Conservation (phyloP, 768 basidiomycete genomes). For the Boletus eberwhitei region DNA sequence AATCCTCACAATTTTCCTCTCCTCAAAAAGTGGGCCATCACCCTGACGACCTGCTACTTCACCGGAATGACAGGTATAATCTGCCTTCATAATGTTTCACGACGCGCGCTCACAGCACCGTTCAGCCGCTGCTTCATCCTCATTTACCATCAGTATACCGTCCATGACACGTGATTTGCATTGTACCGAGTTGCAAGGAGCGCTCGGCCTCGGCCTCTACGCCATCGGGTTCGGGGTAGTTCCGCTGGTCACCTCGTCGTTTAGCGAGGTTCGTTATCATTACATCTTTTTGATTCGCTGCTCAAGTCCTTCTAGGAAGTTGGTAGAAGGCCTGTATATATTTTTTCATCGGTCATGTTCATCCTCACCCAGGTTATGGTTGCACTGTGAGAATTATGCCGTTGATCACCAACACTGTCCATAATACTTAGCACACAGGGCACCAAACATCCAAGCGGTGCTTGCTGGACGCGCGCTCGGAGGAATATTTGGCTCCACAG, state of each 20-base stretch:
- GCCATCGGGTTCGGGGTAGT: slow-evolving; percentile 57
- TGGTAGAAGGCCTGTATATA: slow-evolving; percentile 59
- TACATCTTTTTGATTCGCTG: background rate
- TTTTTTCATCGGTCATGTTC: slow-evolving; percentile 49
- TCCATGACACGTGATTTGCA: slow-evolving; percentile 50
- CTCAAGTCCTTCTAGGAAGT: slow-evolving; percentile 44
- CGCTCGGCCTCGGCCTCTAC: slow-evolving; percentile 49
- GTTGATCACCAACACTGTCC: background rate
- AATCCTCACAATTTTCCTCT: slow-evolving; percentile 38
- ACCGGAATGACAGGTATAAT: slow-evolving; percentile 19
- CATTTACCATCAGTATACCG: slow-evolving; percentile 51
- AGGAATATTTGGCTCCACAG: slow-evolving; percentile 62
- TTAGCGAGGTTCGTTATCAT: slow-evolving; percentile 46
- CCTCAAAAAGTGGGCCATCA: slow-evolving; percentile 42
- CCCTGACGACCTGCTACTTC: slow-evolving; percentile 29
- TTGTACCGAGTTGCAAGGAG: slow-evolving; percentile 43
- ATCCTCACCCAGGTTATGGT: slow-evolving; percentile 46
- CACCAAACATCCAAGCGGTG: slow-evolving; percentile 50
- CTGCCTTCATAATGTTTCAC: background rate
- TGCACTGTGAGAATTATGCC: slow-evolving; percentile 24
- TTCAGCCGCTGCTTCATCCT: slow-evolving; percentile 46
- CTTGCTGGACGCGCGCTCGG: slow-evolving; percentile 57
- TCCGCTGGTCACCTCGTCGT: slow-evolving; percentile 60
- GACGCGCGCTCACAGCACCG: background rate
- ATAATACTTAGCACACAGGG: slow-evolving; percentile 17